Percentiles rank a stretch among this genome's conserved stretches.
phyloP scores from a whole-genome alignment of 2,329 filamentous ascomycete genomes.

The Nemania diffusa region DNA sequence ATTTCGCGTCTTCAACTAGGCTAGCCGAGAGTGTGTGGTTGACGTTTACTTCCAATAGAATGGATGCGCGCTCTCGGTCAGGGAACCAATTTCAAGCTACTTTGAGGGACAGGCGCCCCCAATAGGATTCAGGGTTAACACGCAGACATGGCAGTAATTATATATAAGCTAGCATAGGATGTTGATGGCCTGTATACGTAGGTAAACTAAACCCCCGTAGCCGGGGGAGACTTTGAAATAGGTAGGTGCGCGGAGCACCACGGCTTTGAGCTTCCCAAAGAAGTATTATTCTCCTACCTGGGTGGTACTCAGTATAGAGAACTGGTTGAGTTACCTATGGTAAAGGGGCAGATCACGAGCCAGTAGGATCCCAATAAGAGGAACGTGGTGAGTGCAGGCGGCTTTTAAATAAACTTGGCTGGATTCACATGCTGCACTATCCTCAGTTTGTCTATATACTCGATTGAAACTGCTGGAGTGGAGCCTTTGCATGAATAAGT shows the following conservation, averaged over 20 bases:
- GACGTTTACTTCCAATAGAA: background rate
- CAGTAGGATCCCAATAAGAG: slow-evolving; percentile 25
- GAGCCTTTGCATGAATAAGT: no score
- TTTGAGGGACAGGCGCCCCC: background rate
- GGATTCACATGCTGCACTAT: no score
- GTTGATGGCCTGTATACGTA: background rate
- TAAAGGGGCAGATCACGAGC: slow-evolving; percentile 3
- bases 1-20: slow-evolving; percentile 5
- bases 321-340: background rate
- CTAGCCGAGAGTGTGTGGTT: background rate
- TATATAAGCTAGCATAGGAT: slow-evolving; percentile 4
- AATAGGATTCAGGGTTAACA: background rate
- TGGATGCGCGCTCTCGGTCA: background rate
- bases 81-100: background rate
- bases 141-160: background rate
- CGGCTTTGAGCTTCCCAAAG: slow-evolving; percentile 32
- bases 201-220: background rate
- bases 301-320: slow-evolving; percentile 13
- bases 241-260: slow-evolving; percentile 22
- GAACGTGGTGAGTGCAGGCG: slow-evolving; percentile 21
- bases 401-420: background rate
- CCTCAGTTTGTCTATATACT: no score
- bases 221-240: slow-evolving; percentile 19
- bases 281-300: slow-evolving; percentile 19
- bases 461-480: no score